These are phyloP conservation scores for Meripilus lineatus DNA, from an alignment of 1,284 basidiomycete genomes.

Conservation along the genomic window DNA sequence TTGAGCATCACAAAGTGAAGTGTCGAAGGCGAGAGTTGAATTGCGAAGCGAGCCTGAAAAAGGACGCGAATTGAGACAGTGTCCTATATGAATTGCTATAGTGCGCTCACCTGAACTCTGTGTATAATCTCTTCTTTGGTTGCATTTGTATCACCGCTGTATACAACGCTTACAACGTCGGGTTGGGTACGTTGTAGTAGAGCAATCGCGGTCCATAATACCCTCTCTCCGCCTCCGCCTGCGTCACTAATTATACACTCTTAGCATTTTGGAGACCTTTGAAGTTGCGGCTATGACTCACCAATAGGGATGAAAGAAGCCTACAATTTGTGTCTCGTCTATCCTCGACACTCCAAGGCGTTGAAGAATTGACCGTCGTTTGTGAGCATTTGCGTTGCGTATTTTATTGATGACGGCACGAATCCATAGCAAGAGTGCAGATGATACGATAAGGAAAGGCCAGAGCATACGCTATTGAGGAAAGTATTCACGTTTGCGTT, in stretches of 20 bases:
- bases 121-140: constrained; percentile 80
- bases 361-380: too few relatives aligned
- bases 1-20: constrained; percentile 79
- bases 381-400: too few relatives aligned
- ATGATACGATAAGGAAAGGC: too few relatives aligned
- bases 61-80: background rate
- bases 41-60: constrained; percentile 79
- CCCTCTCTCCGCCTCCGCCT: constrained; percentile 95
- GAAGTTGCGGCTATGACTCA: too few relatives aligned
- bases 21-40: constrained; percentile 57
- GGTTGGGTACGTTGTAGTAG: constrained; percentile 73
- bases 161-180: constrained; percentile 77
- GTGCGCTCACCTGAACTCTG: constrained; percentile 68
- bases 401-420: too few relatives aligned
- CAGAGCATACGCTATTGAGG: too few relatives aligned
- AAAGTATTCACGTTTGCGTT: too few relatives aligned
- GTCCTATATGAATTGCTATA: background rate
- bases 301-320: constrained; percentile 97
- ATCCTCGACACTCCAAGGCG: too few relatives aligned
- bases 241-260: too few relatives aligned
- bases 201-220: constrained; percentile 90
- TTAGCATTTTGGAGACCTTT: too few relatives aligned
- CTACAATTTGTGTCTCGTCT: constrained; percentile 46
- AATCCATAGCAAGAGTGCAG: too few relatives aligned
- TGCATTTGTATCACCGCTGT: constrained; percentile 82